Conservation (phyloP, 2,329 filamentous ascomycete genomes). For the Incumbomyces delicatus region DNA sequence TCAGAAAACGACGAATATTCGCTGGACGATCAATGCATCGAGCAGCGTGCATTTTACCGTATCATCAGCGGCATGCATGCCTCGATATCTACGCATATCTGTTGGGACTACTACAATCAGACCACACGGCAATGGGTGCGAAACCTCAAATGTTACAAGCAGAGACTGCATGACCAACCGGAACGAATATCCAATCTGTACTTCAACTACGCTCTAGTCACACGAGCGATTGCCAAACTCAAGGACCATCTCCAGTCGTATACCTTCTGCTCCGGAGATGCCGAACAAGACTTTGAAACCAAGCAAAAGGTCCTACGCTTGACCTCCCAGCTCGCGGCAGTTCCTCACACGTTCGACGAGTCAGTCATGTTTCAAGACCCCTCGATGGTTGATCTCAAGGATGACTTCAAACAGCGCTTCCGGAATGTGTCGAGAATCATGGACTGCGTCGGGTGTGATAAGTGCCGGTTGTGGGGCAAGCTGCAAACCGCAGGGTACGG, state of each 20-base stretch:
- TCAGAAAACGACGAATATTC: conserved; percentile 51
- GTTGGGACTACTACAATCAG: conserved; percentile 93
- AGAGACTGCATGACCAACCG: conserved; percentile 71
- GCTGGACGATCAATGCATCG: conserved; percentile 81
- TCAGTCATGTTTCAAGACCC: conserved; percentile 79
- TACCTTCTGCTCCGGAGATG: conserved; percentile 85
- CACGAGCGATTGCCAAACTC: conserved; percentile 83
- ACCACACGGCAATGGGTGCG: conserved; percentile 87
- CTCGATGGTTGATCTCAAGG: conserved; percentile 64
- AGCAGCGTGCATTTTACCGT: conserved; percentile 97
- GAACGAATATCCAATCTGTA: conserved; percentile 96
- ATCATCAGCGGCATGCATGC: conserved; percentile 97
- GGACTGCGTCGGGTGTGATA: conserved; percentile 98
- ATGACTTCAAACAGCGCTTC: conserved; percentile 95
- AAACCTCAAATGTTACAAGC: conserved; percentile 79
- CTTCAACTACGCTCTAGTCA: conserved; percentile 96
- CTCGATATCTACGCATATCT: conserved; percentile 91
- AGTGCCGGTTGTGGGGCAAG: conserved; percentile 97
- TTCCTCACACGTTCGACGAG: conserved; percentile 80
- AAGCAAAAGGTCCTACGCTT: conserved; percentile 73
- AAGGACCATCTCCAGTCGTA: conserved; percentile 72
- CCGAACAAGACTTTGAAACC: conserved; percentile 65
- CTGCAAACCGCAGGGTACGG: conserved; percentile 91
- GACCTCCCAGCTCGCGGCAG: conserved; percentile 57
- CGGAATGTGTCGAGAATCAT: conserved; percentile 92